Conservation (phyloP, 2,329 filamentous ascomycete species). For the Amphichorda felina region DNA sequence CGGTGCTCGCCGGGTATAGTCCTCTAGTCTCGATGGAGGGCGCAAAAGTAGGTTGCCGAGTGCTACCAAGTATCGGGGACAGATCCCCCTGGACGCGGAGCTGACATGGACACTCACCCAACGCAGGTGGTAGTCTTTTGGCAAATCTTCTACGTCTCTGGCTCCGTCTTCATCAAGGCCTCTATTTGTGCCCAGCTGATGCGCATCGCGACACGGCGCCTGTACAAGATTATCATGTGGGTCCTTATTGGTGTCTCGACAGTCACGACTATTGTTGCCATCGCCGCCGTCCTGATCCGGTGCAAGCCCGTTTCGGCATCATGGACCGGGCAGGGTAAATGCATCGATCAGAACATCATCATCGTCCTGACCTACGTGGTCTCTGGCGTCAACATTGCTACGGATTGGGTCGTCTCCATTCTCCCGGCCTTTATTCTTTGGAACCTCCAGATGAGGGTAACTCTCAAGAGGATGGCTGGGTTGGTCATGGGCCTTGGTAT, state of each 20-base stretch:
- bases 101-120: no score
- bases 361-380: slow-evolving; percentile 15
- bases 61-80: no score
- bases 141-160: slow-evolving; percentile 2
- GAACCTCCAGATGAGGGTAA: slow-evolving; percentile 6
- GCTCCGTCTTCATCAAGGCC: slow-evolving; percentile 6
- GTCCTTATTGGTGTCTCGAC: background rate
- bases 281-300: slow-evolving; percentile 5
- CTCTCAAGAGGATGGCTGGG: slow-evolving; percentile 1
- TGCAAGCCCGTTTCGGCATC: slow-evolving; percentile 7
- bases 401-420: slow-evolving; percentile 11
- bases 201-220: slow-evolving; percentile 5
- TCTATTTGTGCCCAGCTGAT: slow-evolving; percentile 7
- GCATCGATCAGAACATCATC: slow-evolving; percentile 10
- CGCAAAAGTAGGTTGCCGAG: slow-evolving; percentile 1
- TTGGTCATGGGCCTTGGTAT: slow-evolving; percentile 5
- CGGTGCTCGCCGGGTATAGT: no score
- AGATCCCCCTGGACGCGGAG: no score
- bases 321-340: slow-evolving; percentile 7
- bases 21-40: background rate
- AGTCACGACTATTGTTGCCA: slow-evolving; percentile 1
- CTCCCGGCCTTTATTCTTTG: slow-evolving; percentile 10
- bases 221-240: slow-evolving; percentile 1
- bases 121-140: background rate
- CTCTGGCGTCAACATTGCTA: slow-evolving; percentile 15